Evolutionary conservation across 1,284 basidiomycete species (phyloP).

Genomic region (Tilletia setariae): DNA sequence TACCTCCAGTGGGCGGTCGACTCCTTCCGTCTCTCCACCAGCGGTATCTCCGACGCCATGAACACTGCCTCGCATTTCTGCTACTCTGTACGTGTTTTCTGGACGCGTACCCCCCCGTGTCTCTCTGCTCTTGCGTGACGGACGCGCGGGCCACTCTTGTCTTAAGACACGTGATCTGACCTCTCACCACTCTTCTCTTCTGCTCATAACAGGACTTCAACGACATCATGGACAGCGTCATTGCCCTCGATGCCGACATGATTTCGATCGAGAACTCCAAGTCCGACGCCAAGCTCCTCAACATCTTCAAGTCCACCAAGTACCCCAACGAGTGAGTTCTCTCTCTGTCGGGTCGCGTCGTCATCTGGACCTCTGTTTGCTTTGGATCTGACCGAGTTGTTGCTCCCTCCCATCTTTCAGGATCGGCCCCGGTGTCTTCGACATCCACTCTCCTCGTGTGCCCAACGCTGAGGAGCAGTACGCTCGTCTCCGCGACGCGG

Average conservation of each 20-base stretch:
- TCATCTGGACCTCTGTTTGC: not conserved
- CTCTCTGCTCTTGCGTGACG: not conserved
- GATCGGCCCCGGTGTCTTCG: conserved; percentile 89
- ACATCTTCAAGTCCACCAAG: conserved; percentile 89
- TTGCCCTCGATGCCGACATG: conserved; percentile 96
- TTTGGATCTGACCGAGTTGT: too few species aligned
- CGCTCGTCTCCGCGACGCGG: conserved; percentile 81
- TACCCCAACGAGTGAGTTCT: conserved; percentile 75
- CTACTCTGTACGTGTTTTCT: conserved; percentile 38
- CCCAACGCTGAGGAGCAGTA: conserved; percentile 82
- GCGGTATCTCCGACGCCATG: conserved; percentile 49
- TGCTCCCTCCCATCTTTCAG: not conserved
- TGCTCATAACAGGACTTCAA: conserved; percentile 67
- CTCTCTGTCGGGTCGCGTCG: not conserved
- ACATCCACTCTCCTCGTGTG: conserved; percentile 99
- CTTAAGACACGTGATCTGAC: too few species aligned
- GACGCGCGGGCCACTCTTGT: too few species aligned
- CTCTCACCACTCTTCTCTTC: conserved; percentile 9
- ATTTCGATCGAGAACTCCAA: conserved; percentile 89
- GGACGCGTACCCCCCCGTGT: conserved; percentile 17
- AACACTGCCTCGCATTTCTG: conserved; percentile 54
- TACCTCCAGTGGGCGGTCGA: conserved; percentile 55
- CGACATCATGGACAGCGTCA: conserved; percentile 97
- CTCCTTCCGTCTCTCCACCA: conserved; percentile 52
- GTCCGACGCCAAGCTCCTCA: conserved; percentile 70